Conservation (phyloP, 805 yeast species). For the Trichomonascus vanleenenianus region DNA sequence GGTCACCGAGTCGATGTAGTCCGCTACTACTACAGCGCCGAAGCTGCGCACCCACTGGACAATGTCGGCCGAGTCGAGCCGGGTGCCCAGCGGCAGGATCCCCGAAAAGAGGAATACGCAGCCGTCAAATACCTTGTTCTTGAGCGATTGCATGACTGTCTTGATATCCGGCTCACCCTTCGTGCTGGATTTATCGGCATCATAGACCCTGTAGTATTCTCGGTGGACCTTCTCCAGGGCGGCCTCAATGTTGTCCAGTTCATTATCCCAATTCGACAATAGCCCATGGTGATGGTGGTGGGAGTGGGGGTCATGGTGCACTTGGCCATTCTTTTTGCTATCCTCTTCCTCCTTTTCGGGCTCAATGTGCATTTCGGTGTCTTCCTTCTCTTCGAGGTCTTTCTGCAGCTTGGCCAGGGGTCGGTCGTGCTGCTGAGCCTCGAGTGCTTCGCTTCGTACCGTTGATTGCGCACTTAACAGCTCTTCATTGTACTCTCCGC, state of each 20-base stretch:
- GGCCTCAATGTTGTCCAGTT: constrained; percentile 52
- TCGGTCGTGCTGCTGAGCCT: constrained; percentile 72
- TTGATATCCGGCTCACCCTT: constrained; percentile 24
- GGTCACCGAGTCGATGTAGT: constrained; percentile 66
- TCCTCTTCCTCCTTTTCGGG: not conserved
- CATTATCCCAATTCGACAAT: constrained; percentile 73
- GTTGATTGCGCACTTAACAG: constrained; percentile 45
- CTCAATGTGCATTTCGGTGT: constrained; percentile 5
- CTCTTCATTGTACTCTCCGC: constrained; percentile 39
- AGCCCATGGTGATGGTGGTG: constrained; percentile 35
- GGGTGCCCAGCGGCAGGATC: constrained; percentile 75
- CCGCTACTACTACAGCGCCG: constrained; percentile 78
- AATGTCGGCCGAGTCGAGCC: constrained; percentile 69
- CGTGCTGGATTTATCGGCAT: constrained; percentile 16
- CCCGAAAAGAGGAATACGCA: constrained; percentile 77
- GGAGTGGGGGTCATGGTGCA: constrained; percentile 3
- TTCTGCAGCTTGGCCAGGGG: constrained; percentile 80
- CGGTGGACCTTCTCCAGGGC: constrained; percentile 59
- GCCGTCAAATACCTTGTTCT: constrained; percentile 56
- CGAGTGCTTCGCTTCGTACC: constrained; percentile 62
- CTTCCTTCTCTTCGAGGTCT: constrained; percentile 34
- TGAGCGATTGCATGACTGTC: constrained; percentile 54
- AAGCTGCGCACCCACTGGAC: constrained; percentile 89
- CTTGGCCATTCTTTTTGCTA: not conserved
- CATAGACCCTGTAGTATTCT: constrained; percentile 51